These are phyloP conservation scores for Acrodontium crateriforme DNA, from an alignment of 2,329 filamentous ascomycete genomes.

Conservation along the genomic window DNA sequence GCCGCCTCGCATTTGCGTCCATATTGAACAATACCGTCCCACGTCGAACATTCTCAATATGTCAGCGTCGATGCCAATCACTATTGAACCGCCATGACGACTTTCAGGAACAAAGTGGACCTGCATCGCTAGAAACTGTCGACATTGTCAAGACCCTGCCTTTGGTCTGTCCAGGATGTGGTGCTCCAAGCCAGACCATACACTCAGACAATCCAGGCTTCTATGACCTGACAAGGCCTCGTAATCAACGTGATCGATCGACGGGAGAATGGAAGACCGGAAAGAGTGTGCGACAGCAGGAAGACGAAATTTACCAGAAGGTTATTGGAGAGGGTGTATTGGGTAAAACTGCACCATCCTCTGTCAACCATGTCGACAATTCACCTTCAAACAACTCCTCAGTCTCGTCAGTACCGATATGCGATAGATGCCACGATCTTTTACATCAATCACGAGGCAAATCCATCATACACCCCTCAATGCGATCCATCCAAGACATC, in stretches of 20 bases:
- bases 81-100: too few relatives aligned
- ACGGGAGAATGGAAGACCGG: neutral
- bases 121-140: too few relatives aligned
- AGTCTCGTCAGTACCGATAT: slow-evolving; percentile 41
- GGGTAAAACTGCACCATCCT: neutral
- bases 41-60: too few relatives aligned
- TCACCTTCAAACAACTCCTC: neutral
- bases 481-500: slow-evolving; percentile 69
- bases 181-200: slow-evolving; percentile 44
- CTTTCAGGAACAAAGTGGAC: too few relatives aligned
- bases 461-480: slow-evolving; percentile 65
- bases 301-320: slow-evolving; percentile 21
- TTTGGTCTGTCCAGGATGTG: slow-evolving; percentile 45
- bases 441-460: slow-evolving; percentile 59
- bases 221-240: slow-evolving; percentile 38
- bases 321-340: slow-evolving; percentile 21
- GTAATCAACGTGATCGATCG: slow-evolving; percentile 10
- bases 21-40: too few relatives aligned
- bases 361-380: neutral
- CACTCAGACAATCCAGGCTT: slow-evolving; percentile 43
- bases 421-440: slow-evolving; percentile 76
- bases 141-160: slow-evolving; percentile 15
- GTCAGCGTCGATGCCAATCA: too few relatives aligned
- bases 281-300: slow-evolving; percentile 9
- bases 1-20: too few relatives aligned